Conservation (phyloP, 2,329 filamentous ascomycete genomes). For the Periconia macrospinosa region DNA sequence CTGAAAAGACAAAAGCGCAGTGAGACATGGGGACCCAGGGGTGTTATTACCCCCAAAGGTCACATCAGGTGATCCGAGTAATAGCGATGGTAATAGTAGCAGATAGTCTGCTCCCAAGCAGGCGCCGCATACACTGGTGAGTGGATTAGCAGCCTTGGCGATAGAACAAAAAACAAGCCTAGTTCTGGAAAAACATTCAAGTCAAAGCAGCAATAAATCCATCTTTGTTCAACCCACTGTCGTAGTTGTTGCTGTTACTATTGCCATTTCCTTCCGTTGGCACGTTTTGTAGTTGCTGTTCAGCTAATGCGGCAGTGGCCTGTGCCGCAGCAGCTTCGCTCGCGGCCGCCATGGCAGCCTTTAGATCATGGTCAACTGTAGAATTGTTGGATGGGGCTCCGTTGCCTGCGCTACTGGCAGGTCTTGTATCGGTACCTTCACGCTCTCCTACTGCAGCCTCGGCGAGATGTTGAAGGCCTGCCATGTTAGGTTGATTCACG, state of each 20-base stretch:
- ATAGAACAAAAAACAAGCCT: not conserved
- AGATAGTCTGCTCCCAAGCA: no score
- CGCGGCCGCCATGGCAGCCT: constrained; percentile 40
- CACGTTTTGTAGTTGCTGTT: constrained; percentile 27
- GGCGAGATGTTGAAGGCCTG: constrained; percentile 41
- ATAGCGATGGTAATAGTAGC: no score
- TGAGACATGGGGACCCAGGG: no score
- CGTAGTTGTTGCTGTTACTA: constrained; percentile 13
- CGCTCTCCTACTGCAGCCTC: constrained; percentile 43
- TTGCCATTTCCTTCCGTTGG: constrained; percentile 6
- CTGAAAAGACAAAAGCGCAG: no score
- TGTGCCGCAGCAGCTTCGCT: constrained; percentile 40
- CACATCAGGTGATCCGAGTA: no score
- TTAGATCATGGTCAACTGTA: constrained; percentile 37
- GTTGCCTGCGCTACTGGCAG: constrained; percentile 29
- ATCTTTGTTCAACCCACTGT: constrained; percentile 10
- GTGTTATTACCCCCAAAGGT: no score
- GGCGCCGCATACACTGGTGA: no score
- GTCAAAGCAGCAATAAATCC: constrained; percentile 3
- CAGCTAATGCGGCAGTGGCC: constrained; percentile 38
- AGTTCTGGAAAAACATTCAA: not conserved
- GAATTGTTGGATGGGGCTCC: constrained; percentile 14
- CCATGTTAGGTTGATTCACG: constrained; percentile 39
- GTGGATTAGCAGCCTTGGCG: no score
- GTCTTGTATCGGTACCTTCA: constrained; percentile 29